Evolutionary conservation across 352 stramenopile genomes (phyloP).

Genomic region (Stephanocyclus meneghinianus): DNA sequence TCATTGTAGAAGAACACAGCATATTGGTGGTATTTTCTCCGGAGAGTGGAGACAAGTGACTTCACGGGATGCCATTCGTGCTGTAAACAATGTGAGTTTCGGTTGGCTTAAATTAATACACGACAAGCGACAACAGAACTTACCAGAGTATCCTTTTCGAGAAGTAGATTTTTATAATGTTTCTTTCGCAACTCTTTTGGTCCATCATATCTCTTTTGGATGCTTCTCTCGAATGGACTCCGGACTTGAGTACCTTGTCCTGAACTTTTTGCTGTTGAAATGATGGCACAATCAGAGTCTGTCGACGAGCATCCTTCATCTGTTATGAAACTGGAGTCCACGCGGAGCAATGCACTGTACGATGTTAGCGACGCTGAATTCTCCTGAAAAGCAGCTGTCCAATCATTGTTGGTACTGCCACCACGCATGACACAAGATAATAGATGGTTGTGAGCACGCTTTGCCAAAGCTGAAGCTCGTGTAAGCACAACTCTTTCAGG

Average conservation of each 20-base stretch:
- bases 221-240: conserved; percentile 52
- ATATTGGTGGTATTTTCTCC: conserved; percentile 57
- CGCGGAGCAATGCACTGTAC: conserved; percentile 71
- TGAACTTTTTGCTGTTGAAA: conserved; percentile 1
- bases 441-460: conserved; percentile 66
- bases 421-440: conserved; percentile 41
- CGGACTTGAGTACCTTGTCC: conserved; percentile 1
- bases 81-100: conserved; percentile 9
- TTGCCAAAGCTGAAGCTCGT: conserved; percentile 60
- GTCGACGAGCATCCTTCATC: conserved; percentile 69
- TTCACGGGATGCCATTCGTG: conserved; percentile 64
- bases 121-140: conserved; percentile 8
- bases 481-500: conserved; percentile 73
- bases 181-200: conserved; percentile 69
- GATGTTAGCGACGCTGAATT: conserved; percentile 64
- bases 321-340: conserved; percentile 59
- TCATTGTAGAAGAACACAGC: conserved; percentile 82
- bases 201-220: conserved; percentile 51
- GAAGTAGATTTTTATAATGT: conserved; percentile 67
- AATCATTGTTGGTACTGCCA: conserved; percentile 34
- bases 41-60: conserved; percentile 57
- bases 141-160: conserved; percentile 49
- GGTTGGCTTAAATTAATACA: not conserved
- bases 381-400: conserved; percentile 71
- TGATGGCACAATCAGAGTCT: conserved; percentile 24